Evolutionary conservation across 768 basidiomycete genomes (phyloP), one percentile per base, ranked within the genome.

Genomic region (Amanita fuliginea): DNA sequence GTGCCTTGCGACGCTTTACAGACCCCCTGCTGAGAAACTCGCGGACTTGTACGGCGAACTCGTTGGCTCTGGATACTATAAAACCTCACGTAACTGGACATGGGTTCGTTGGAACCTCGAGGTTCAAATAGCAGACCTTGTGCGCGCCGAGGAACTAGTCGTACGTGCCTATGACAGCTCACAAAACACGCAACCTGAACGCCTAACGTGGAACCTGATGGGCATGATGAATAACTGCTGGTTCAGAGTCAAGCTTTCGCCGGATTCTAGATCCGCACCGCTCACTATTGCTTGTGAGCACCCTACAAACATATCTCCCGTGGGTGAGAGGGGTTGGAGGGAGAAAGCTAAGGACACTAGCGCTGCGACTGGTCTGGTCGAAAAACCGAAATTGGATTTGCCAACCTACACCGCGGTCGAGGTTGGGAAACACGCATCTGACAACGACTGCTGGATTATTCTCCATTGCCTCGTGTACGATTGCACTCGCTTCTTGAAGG

Each of bases 201-300:
- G 78, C 46, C 78, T 82, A 75, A 78, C 74, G 51, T 74, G 72
- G 73, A 78, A 76, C 57, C 70, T 73, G n/a, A 72, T 74, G 11
- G 70, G 70, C 10, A 80, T 80, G 80, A 74, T 81, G 75, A 80
- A 81, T 50, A 76, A 74, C 55, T 76, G 74, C 71, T 78, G 68
- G 35, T 61, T 57, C 52, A 41, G 36, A 21, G 32, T 35, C 8
- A 33, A 24, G 26, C 39, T 21, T 6, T 26, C 19, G 4, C 14
- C 19, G 5, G 41, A 49, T 14, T 41, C 21, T 24, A 3, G 11
- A n/a, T 42, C 46, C 41, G 47, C 24, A 19, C 32, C 18, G 57
- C 51, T 74, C 73, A 70, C 80, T 77, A 77, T 82, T 80, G 57
- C 63, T 76, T 34, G 73, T 81, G 32, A 72, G 68, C 5, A 62